Conservation (phyloP, 139 green algal species). For the Chlamydomonas schloesseri region DNA sequence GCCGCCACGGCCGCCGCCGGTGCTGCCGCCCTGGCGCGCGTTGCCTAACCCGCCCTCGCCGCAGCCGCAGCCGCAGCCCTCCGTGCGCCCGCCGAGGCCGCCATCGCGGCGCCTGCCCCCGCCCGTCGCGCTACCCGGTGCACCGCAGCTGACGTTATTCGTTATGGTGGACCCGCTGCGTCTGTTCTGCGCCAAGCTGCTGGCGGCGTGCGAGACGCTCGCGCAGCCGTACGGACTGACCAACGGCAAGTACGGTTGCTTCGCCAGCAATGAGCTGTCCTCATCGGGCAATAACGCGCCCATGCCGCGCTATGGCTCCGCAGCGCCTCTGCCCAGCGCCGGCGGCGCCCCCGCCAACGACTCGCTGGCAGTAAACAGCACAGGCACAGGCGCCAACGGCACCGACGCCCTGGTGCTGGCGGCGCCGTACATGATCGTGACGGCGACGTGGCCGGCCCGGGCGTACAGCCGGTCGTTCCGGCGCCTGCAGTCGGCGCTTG, state of each 20-base stretch:
- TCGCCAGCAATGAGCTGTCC: background rate
- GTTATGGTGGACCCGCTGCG: constrained; percentile 2
- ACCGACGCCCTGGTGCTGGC: background rate
- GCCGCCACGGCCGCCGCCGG: background rate
- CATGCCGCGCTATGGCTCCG: background rate
- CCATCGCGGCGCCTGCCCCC: background rate
- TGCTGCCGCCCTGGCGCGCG: background rate
- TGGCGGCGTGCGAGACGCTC: constrained; percentile 17
- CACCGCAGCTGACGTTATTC: constrained; percentile 17
- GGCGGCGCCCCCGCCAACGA: too few species aligned
- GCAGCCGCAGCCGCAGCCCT: background rate
- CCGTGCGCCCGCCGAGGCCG: background rate
- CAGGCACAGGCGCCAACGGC: background rate
- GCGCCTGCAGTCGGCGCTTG: constrained; percentile 1
- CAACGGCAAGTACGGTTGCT: constrained; percentile 14
- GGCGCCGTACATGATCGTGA: constrained; percentile 13
- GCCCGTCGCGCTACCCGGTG: background rate
- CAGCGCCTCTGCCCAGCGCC: background rate
- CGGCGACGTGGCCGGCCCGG: background rate
- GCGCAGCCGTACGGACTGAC: constrained; percentile 24
- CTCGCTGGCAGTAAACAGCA: too few species aligned
- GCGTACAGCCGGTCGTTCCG: background rate
- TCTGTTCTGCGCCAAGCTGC: constrained; percentile 27
- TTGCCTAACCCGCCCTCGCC: too few species aligned
- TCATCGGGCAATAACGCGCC: too few species aligned